Evolutionary conservation across 495 filamentous ascomycete species (phyloP).

Genomic region (Viridothelium virens): DNA sequence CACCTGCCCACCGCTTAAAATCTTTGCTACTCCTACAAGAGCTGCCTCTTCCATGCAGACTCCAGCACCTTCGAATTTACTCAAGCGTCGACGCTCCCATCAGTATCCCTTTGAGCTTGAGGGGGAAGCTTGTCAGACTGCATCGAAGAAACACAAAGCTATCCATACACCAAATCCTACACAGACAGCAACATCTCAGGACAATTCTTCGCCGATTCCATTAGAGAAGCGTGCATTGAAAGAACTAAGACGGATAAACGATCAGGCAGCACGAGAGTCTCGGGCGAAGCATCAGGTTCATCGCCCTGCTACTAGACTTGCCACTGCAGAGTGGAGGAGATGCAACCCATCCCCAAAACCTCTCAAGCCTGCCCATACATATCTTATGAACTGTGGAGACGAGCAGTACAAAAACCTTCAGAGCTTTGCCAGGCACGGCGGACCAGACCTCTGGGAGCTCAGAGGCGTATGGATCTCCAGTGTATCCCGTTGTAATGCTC

Average conservation of each 20-base stretch:
- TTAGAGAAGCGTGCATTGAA: constrained; percentile 11
- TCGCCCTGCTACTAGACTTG: constrained; percentile 1
- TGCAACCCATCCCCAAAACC: neutral
- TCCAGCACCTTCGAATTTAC: neutral
- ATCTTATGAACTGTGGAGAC: neutral
- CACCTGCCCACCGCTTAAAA: neutral
- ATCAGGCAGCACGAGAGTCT: neutral
- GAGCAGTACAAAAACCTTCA: constrained; percentile 3
- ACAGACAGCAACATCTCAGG: neutral
- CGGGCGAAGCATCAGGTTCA: neutral
- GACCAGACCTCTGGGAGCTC: constrained; percentile 12
- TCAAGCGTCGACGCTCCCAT: neutral
- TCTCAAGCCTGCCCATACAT: neutral
- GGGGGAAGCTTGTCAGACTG: neutral
- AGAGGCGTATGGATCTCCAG: constrained; percentile 12
- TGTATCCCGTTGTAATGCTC: neutral
- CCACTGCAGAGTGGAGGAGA: constrained; percentile 7
- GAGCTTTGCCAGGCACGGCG: constrained; percentile 12
- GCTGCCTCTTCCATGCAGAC: neutral
- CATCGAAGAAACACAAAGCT: neutral
- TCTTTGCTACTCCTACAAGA: neutral
- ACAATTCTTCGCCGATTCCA: constrained; percentile 15
- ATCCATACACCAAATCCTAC: neutral
- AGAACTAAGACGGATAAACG: constrained; percentile 15
- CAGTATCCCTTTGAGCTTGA: neutral